A percentile compares a stretch with the other conserved stretches of the same genome.
phyloP scores from a whole-genome alignment of 305 asterid genomes.

The Fraxinus paxiana region DNA sequence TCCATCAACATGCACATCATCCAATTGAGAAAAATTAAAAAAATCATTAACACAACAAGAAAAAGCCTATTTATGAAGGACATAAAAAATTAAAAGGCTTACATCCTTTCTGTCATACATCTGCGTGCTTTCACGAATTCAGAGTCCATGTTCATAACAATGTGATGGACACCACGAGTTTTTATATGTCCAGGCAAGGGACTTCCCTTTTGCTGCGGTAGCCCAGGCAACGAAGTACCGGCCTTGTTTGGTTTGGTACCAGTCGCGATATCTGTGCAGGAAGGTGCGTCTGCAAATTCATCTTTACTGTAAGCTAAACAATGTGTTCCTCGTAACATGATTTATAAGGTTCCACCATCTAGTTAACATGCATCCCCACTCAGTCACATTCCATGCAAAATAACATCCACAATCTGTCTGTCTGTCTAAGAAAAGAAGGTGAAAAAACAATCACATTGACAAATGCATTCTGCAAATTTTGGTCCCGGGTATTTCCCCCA shows the following conservation, averaged over 20 bases:
- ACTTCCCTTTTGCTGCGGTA: conserved; percentile 64
- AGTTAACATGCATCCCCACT: conserved; percentile 7
- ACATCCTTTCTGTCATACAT: conserved; percentile 61
- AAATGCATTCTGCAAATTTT: background rate
- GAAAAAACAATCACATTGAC: conserved; percentile 4
- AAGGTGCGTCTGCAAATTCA: conserved; percentile 72
- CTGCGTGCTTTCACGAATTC: conserved; percentile 50
- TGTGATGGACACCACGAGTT: conserved; percentile 53
- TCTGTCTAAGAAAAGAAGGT: conserved; percentile 26
- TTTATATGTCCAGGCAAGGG: conserved; percentile 60
- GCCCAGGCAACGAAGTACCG: conserved; percentile 50
- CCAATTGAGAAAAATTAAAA: background rate
- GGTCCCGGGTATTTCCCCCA: background rate
- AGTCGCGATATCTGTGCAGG: conserved; percentile 72
- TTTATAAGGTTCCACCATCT: conserved; percentile 17
- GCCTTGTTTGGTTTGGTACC: conserved; percentile 62
- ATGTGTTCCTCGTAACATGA: conserved; percentile 24
- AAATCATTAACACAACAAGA: background rate
- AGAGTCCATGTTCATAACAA: conserved; percentile 48
- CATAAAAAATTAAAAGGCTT: conserved; percentile 29
- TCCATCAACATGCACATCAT: background rate
- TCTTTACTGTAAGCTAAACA: conserved; percentile 31
- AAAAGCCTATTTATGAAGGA: background rate
- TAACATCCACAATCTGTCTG: conserved; percentile 8
- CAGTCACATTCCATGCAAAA: conserved; percentile 13